Conservation (phyloP, 2,329 filamentous ascomycete species). For the Dothiorella sarmentorum region DNA sequence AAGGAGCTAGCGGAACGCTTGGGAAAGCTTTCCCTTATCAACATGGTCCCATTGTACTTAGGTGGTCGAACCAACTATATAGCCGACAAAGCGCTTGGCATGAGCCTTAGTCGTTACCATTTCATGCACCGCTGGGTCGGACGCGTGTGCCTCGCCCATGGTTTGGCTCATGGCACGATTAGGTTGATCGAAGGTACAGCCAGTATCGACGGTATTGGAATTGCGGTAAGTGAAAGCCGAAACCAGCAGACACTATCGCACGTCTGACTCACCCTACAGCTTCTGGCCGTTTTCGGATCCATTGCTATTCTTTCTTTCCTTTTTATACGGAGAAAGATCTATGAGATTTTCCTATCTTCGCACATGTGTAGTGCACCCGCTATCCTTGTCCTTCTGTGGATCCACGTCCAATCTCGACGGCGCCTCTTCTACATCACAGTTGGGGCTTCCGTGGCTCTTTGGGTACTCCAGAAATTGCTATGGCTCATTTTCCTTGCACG, state of each 20-base stretch:
- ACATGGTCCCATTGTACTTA: slow-evolving; percentile 19
- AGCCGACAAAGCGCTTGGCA: slow-evolving; percentile 8
- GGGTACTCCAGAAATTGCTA: neutral
- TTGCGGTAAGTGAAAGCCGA: neutral
- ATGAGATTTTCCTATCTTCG: slow-evolving; percentile 20
- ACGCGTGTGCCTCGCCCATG: slow-evolving; percentile 19
- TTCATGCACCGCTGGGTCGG: slow-evolving; percentile 20
- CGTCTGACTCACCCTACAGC: slow-evolving; percentile 4
- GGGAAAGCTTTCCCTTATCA: slow-evolving; percentile 20
- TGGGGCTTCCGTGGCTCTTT: slow-evolving; percentile 4
- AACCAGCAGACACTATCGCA: no score
- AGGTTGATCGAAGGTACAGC: neutral
- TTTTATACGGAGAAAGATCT: slow-evolving; percentile 19
- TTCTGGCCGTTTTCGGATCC: slow-evolving; percentile 11
- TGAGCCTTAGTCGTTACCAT: slow-evolving; percentile 11
- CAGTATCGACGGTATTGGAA: neutral
- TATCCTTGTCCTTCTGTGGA: slow-evolving; percentile 12
- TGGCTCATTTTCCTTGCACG: neutral
- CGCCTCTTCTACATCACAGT: slow-evolving; percentile 8
- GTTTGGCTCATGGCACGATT: slow-evolving; percentile 16
- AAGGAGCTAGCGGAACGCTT: slow-evolving; percentile 18
- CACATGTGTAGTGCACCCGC: slow-evolving; percentile 16
- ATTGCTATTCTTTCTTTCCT: slow-evolving; percentile 16
- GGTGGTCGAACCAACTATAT: slow-evolving; percentile 20
- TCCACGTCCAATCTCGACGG: slow-evolving; percentile 14